A percentile compares a stretch with the other conserved stretches of the same genome.
phyloP scores from a whole-genome alignment of 768 basidiomycete genomes.

The Tricholoma saponaceum region DNA sequence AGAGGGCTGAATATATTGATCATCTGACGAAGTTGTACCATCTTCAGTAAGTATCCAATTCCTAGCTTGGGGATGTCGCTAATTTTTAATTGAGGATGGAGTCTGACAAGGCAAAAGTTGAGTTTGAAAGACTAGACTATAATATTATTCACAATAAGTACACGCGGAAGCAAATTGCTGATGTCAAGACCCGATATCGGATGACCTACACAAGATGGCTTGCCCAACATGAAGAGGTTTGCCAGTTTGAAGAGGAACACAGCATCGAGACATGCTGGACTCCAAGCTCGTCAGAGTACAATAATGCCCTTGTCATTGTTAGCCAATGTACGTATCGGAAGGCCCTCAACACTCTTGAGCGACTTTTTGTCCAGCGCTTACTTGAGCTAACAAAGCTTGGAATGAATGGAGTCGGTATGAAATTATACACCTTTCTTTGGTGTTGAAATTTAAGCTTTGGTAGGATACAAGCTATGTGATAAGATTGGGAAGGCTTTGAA shows the following conservation, averaged over 20 bases:
- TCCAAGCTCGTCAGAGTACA: conserved; percentile 20
- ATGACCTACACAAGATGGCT: conserved; percentile 14
- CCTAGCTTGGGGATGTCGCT: not conserved
- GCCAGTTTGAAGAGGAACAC: conserved; percentile 19
- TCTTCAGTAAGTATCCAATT: conserved; percentile 7
- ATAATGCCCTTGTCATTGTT: conserved; percentile 13
- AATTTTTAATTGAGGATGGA: not conserved
- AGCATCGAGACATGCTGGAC: conserved; percentile 24
- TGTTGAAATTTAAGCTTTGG: not conserved
- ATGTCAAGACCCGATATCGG: conserved; percentile 19
- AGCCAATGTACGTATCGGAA: conserved; percentile 17
- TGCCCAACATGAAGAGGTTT: conserved; percentile 12
- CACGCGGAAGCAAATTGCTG: conserved; percentile 14
- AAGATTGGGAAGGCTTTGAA: conserved; percentile 31
- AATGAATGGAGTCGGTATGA: conserved; percentile 16
- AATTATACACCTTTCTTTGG: not conserved
- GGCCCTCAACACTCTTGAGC: conserved; percentile 29
- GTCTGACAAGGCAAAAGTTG: not conserved
- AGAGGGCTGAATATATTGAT: conserved; percentile 28
- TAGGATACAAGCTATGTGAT: conserved; percentile 30
- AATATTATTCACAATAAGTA: conserved; percentile 7
- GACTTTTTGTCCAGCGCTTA: conserved; percentile 27
- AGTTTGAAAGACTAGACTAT: not conserved
- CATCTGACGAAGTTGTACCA: conserved; percentile 16
- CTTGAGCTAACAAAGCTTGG: conserved; percentile 36